Base-by-base conservation (phyloP, 1,139 yeast genomes). In the Debaryomyces sp. region DNA sequence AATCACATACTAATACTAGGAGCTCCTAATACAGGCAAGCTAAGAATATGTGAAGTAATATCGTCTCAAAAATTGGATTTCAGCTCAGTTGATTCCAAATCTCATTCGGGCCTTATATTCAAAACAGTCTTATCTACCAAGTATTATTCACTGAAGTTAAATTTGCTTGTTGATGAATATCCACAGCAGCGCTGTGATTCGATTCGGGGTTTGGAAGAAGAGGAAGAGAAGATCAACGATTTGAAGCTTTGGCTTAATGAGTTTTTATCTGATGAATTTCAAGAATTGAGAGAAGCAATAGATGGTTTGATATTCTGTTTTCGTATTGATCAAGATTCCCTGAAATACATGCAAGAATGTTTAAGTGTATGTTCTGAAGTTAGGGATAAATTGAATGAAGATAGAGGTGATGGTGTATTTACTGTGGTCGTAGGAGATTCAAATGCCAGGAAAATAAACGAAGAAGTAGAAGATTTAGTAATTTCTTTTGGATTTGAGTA, bases 1-100 rank as follows among this genome's bases (percentile, higher is more conserved):
- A 71, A 72, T 55, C 71, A 75, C 50, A 64, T 76, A 4, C 58
- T 76, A 46, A 54, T 76, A 5, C 46, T 76, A 22, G 81, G 81
- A 3, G 59, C 71, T 1, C 77, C 79, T 1, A 49, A 57, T 27
- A 60, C 69, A 3, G 79, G 80, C 1, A 75, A 75, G 50, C 43
- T 73, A 23, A 54, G 71, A 27, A 50, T 70, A 1, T 65, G 68
- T 2, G 58, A 66, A 34, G 49, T 52, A 15, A 51, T 74, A 22
- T 47, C 60, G 5, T 46, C 54, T 8, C 50, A 53, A 18, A 42
- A 50, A 8, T 13, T 37, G 18, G 49, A 51, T 6, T 48, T 48
- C 4, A 52, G 45, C 1, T 47, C 49, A 2, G 45, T 58, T 3
- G 44, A 47, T n/a, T 48, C 48, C 2, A 53, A 56, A 0, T 54